A percentile compares a stretch with the other conserved stretches of the same genome.
Conservation (phyloP, 2,329 filamentous ascomycete genomes). For the Sporothrix curviconia region DNA sequence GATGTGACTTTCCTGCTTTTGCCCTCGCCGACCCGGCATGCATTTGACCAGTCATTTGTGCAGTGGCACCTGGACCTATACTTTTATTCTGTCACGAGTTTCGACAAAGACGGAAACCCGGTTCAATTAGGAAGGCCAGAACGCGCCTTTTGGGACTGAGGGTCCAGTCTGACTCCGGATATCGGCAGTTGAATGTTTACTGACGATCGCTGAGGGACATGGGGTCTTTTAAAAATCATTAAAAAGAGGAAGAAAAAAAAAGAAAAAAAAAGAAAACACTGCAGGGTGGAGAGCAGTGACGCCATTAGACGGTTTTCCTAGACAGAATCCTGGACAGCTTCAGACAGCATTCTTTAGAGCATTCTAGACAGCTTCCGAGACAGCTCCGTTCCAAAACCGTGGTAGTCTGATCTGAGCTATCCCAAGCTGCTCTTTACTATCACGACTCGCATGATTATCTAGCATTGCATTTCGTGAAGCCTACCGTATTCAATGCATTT, state of each 20-base stretch:
- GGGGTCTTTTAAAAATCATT: not conserved
- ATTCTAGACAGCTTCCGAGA: not conserved
- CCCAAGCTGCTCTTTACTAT: not conserved
- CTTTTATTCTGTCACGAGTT: no score
- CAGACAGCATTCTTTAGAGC: no score
- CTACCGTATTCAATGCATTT: not conserved
- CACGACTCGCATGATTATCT: not conserved
- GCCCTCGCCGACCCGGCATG: no score
- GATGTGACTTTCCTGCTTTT: not conserved
- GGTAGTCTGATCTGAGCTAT: not conserved
- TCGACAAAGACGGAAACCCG: no score
- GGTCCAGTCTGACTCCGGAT: no score
- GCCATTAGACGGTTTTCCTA: no score
- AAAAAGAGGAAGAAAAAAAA: not conserved
- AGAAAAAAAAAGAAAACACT: not conserved
- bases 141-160: no score
- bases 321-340: no score
- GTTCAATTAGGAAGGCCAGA: no score
- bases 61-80: no score
- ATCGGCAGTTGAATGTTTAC: not conserved
- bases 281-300: not conserved
- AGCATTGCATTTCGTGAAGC: not conserved
- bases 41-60: no score
- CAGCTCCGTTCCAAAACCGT: not conserved
- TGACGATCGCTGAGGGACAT: no score